These are phyloP conservation scores for Paraphaeosphaeria sporulosa DNA, from an alignment of 2,329 filamentous ascomycete genomes.

Conservation along the genomic window DNA sequence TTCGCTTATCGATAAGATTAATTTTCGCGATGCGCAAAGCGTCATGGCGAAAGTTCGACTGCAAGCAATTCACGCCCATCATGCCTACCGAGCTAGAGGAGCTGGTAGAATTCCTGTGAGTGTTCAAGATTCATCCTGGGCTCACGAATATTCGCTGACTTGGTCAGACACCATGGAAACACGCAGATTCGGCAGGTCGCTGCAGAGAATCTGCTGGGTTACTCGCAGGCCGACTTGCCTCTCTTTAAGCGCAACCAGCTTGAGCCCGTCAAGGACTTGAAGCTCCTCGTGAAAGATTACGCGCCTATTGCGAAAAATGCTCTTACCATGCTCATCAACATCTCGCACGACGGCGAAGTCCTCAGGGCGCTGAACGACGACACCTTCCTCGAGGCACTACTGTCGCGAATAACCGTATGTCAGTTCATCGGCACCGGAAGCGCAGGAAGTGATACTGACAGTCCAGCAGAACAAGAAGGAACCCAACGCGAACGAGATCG, in stretches of 20 bases:
- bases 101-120: conserved; percentile 34
- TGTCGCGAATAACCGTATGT: conserved; percentile 78
- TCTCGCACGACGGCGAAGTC: conserved; percentile 79
- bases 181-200: conserved; percentile 88
- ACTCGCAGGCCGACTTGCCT: conserved; percentile 74
- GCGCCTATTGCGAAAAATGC: conserved; percentile 92
- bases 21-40: conserved; percentile 32
- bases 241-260: conserved; percentile 86
- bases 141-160: background rate
- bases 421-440: conserved; percentile 48
- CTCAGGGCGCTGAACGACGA: conserved; percentile 79
- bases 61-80: conserved; percentile 22
- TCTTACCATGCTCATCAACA: conserved; percentile 86
- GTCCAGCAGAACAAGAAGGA: conserved; percentile 71
- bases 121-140: conserved; percentile 5
- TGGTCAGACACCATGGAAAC: conserved; percentile 74
- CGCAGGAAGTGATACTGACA: conserved; percentile 16
- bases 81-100: conserved; percentile 62
- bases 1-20: conserved; percentile 46
- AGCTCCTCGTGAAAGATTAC: conserved; percentile 85
- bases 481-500: conserved; percentile 80
- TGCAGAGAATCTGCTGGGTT: conserved; percentile 85
- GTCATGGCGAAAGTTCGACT: conserved; percentile 32
- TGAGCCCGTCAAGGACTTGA: conserved; percentile 83
- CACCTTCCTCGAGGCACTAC: conserved; percentile 76